Evolutionary conservation across 2,329 filamentous ascomycete species (phyloP).

Genomic region (Periglandula ipomoeae): DNA sequence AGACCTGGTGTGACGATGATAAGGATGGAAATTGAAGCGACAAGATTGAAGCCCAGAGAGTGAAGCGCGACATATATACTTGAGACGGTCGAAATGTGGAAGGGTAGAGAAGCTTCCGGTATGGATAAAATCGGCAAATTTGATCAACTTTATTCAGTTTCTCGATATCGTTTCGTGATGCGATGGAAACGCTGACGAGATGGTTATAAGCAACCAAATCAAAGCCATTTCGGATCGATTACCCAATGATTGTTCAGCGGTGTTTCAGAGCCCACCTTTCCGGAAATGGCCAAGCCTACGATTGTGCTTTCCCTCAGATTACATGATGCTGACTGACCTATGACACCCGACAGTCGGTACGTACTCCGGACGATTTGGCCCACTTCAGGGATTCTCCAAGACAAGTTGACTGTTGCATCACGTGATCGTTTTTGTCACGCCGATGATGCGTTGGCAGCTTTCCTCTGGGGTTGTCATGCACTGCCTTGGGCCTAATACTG

Average conservation of each 20-base stretch:
- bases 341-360: neutral
- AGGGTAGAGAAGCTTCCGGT: slow-evolving; percentile 17
- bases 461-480: no score
- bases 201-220: no score
- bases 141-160: neutral
- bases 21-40: slow-evolving; percentile 29
- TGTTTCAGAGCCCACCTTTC: neutral
- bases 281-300: neutral
- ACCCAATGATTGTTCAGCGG: slow-evolving; percentile 9
- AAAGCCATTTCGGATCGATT: no score
- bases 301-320: neutral
- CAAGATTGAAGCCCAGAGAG: slow-evolving; percentile 25
- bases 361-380: neutral
- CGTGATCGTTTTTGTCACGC: no score
- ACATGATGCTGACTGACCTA: slow-evolving; percentile 4
- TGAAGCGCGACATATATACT: slow-evolving; percentile 31
- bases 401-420: no score
- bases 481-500: no score
- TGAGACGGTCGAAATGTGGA: slow-evolving; percentile 6
- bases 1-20: slow-evolving; percentile 17
- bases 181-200: slow-evolving; percentile 9
- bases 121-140: slow-evolving; percentile 5
- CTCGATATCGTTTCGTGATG: neutral
- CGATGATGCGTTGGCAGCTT: no score
- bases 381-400: neutral